These are phyloP conservation scores for Schwanniomyces pseudopolymorphus DNA, from an alignment of 805 yeast species.

Conservation along the genomic window DNA sequence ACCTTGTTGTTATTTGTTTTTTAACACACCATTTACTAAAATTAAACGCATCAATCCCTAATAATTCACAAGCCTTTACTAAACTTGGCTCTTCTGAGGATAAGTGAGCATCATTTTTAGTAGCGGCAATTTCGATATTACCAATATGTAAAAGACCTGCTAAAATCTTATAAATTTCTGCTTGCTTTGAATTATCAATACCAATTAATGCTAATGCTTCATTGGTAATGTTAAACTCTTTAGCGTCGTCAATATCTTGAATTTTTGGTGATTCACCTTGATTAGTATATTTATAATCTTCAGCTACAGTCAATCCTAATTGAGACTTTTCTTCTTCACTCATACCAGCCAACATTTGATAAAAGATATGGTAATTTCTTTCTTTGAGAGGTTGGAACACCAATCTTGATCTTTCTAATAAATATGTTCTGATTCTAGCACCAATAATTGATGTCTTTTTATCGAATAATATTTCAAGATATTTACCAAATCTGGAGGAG, in stretches of 20 bases:
- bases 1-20: conserved; percentile 88
- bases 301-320: conserved; percentile 61
- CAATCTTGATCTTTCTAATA: conserved; percentile 89
- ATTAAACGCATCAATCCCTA: conserved; percentile 70
- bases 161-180: conserved; percentile 69
- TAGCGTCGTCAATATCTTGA: conserved; percentile 76
- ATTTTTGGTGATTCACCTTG: conserved; percentile 82
- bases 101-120: conserved; percentile 79
- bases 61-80: conserved; percentile 75
- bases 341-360: conserved; percentile 81
- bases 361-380: conserved; percentile 93
- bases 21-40: conserved; percentile 92
- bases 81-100: conserved; percentile 85
- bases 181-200: conserved; percentile 56
- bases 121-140: conserved; percentile 81
- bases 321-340: conserved; percentile 51
- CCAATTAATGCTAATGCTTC: conserved; percentile 83
- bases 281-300: conserved; percentile 76
- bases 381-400: conserved; percentile 91
- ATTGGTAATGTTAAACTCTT: conserved; percentile 73
- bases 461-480: conserved; percentile 86
- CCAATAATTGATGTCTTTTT: conserved; percentile 78
- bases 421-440: conserved; percentile 89
- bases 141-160: conserved; percentile 93
- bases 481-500: conserved; percentile 96